Evolutionary conservation across 23 red algal genomes (phyloP).

Genomic region (Gracilaria gracilis): DNA sequence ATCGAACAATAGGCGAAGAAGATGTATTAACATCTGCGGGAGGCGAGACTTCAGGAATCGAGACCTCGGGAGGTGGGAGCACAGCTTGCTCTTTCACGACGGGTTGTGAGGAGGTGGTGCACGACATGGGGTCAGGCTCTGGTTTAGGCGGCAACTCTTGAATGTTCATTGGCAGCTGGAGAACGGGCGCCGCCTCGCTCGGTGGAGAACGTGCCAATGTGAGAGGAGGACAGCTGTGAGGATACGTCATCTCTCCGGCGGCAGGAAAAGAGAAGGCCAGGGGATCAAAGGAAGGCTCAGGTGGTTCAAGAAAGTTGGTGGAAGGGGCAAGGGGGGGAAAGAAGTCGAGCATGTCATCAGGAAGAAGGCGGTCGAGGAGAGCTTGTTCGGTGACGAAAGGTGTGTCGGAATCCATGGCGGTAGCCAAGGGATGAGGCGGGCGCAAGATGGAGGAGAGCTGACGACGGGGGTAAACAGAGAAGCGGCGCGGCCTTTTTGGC

Average conservation of each 20-base stretch:
- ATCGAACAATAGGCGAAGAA: neutral
- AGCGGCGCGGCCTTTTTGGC: too few relatives aligned
- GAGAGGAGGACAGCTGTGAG: conserved; percentile 1
- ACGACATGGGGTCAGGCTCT: neutral
- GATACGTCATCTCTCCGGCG: neutral
- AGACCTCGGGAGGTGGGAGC: neutral
- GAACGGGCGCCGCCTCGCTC: neutral
- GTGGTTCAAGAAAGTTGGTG: neutral
- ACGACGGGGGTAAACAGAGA: too few relatives aligned
- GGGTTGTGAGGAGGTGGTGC: neutral
- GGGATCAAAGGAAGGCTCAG: neutral
- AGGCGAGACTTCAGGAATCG: too few relatives aligned
- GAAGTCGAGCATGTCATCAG: neutral
- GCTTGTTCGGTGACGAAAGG: neutral
- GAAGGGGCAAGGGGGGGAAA: neutral
- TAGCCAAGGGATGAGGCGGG: neutral
- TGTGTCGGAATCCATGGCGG: neutral
- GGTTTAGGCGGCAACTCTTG: neutral
- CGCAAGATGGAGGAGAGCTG: neutral
- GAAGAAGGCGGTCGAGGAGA: conserved; percentile 13
- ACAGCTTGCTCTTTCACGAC: neutral
- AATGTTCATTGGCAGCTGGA: conserved; percentile 16
- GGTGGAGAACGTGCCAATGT: neutral
- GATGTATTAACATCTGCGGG: neutral
- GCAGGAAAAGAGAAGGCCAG: neutral